Conservation (phyloP, 768 basidiomycete species). For the Mycena haematopus region DNA sequence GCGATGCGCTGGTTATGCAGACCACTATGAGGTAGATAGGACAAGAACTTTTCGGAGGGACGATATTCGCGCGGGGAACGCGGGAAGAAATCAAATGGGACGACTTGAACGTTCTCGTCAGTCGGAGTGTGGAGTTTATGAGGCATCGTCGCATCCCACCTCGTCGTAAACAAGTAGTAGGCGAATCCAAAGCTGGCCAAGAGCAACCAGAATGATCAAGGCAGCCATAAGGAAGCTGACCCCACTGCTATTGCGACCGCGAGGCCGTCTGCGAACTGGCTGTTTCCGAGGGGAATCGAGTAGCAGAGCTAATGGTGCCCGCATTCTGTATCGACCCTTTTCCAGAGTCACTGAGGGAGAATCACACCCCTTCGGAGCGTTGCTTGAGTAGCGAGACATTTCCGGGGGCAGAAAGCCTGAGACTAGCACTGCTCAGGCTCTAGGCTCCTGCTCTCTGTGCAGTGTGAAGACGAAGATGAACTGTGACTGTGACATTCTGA, state of each 20-base stretch:
- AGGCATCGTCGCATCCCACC: conserved; percentile 50
- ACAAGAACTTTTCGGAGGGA: conserved; percentile 51
- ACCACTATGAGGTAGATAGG: conserved; percentile 84
- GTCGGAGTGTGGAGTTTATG: conserved; percentile 31
- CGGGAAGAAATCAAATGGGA: conserved; percentile 35
- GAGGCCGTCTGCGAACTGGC: conserved; percentile 14
- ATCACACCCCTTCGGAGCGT: conserved; percentile 10
- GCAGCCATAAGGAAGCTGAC: conserved; percentile 47
- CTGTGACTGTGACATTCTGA: not conserved
- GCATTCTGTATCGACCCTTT: conserved; percentile 70
- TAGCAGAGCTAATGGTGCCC: conserved; percentile 43
- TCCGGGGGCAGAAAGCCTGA: not conserved
- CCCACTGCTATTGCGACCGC: conserved; percentile 4
- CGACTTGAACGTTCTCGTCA: conserved; percentile 43
- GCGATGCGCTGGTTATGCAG: conserved; percentile 89
- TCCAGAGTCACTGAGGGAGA: conserved; percentile 74
- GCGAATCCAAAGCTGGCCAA: conserved; percentile 63
- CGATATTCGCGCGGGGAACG: conserved; percentile 4
- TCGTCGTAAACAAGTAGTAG: conserved; percentile 69
- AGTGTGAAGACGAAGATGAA: not conserved
- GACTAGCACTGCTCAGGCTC: too few relatives aligned
- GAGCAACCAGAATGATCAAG: conserved; percentile 52
- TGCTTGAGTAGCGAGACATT: conserved; percentile 22
- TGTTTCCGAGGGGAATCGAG: conserved; percentile 29
- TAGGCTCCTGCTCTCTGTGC: too few relatives aligned